Evolutionary conservation across 495 filamentous ascomycete genomes (phyloP), one percentile per base, ranked within the genome.

Genomic region (Chlorociboria aeruginascens): DNA sequence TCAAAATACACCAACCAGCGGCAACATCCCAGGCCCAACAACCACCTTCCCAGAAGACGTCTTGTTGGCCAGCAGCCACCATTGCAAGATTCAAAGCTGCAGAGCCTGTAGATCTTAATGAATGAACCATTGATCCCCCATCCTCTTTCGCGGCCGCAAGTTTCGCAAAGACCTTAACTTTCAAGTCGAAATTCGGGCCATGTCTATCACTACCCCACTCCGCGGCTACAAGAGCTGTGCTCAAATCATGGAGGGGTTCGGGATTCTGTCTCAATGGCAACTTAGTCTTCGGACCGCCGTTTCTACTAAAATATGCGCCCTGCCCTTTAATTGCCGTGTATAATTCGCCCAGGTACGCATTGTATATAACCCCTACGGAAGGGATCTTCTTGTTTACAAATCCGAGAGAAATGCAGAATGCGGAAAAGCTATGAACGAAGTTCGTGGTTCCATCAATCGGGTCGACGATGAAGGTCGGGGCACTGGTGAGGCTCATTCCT

Each of bases 1-100:
- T 69, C 13, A 96, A 66, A 54, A 96, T 85, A 30, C 89, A 81
- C 90, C 89, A 95, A 0, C 80, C 90, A 7, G 90, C 89, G 54
- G 82, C 84, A 10, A 95, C 87, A 67, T 96, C 89, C 89, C 89
- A 95, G 28, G 85, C 86, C 83, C 86, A 95, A 61, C 85, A 90
- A 7, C 90, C 89, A 11, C 85, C 87, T 58, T 96, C 89, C 89
- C 90, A 96, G 55, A 93, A 95, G 30, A 80, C 45, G 66, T 96
- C 89, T 30, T 92, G 52, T 54, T 78, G 75, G 1, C 89, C 90
- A 1, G 76, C 72, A 12, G 89, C 89, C 36, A 89, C 81, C n/a
- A 70, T 74, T 48, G 85, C 92, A 12, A 93, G 58, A 57, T 95
- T 95, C 57, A 95, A 64, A 29, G 88, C 89, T 9, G 89, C 89